These are phyloP conservation scores for Chrysoporthe cubensis DNA, from an alignment of 2,329 filamentous ascomycete genomes.

Conservation along the genomic window DNA sequence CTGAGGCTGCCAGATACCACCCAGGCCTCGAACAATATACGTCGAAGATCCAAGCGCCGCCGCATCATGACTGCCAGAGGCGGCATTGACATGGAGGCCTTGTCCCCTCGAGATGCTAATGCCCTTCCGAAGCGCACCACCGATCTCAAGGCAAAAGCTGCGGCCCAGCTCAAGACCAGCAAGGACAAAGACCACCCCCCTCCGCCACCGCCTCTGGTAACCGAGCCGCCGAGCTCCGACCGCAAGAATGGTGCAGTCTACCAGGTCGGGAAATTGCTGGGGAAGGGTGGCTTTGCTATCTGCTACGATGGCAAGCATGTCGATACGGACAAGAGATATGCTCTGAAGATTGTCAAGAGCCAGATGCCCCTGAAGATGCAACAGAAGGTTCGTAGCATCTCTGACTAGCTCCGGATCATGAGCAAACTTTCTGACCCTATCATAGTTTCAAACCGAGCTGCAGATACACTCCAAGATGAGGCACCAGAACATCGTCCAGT, in stretches of 20 bases:
- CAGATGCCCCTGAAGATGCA: slow-evolving; percentile 83
- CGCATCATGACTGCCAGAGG: slow-evolving; percentile 42
- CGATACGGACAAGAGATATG: slow-evolving; percentile 69
- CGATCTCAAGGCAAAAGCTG: slow-evolving; percentile 57
- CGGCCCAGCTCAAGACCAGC: slow-evolving; percentile 56
- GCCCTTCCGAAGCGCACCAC: slow-evolving; percentile 57
- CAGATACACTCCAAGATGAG: slow-evolving; percentile 98
- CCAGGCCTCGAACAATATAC: background rate
- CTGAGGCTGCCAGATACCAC: background rate
- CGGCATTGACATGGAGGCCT: slow-evolving; percentile 63
- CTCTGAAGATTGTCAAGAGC: slow-evolving; percentile 82
- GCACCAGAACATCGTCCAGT: slow-evolving; percentile 94
- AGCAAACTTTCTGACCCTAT: slow-evolving; percentile 18
- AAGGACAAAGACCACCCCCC: slow-evolving; percentile 70
- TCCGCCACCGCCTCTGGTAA: slow-evolving; percentile 63
- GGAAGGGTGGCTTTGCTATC: slow-evolving; percentile 82
- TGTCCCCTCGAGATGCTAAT: slow-evolving; percentile 68
- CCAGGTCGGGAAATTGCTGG: slow-evolving; percentile 73
- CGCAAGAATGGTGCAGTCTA: slow-evolving; percentile 73
- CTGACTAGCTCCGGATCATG: background rate
- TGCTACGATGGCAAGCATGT: slow-evolving; percentile 74
- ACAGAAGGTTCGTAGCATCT: slow-evolving; percentile 66
- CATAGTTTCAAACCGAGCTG: slow-evolving; percentile 76
- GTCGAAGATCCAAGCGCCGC: slow-evolving; percentile 31
- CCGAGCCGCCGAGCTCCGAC: slow-evolving; percentile 69